Conservation (phyloP, 305 asterid genomes). For the Solanum hybrid region DNA sequence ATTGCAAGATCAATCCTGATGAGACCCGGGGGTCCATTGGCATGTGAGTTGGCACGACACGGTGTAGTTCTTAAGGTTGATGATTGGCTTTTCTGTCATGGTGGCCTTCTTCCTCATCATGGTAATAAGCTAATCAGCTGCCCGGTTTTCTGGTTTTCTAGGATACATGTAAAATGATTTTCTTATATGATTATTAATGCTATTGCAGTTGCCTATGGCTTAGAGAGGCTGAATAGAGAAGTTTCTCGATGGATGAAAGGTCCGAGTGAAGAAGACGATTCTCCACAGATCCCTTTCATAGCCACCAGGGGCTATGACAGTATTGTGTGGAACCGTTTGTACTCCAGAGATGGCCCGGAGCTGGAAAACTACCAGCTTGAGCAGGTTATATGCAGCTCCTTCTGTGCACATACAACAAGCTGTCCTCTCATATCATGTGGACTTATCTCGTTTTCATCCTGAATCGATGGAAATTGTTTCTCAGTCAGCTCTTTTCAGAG, state of each 20-base stretch:
- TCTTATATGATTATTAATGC: neutral
- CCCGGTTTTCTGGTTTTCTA: neutral
- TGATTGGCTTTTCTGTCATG: slow-evolving; percentile 96
- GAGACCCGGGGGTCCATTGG: slow-evolving; percentile 88
- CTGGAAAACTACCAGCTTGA: slow-evolving; percentile 54
- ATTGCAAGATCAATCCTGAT: slow-evolving; percentile 83
- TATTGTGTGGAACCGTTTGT: slow-evolving; percentile 94
- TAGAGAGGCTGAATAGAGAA: slow-evolving; percentile 72
- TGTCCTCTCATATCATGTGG: neutral
- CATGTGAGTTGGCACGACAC: slow-evolving; percentile 70
- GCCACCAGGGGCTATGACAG: slow-evolving; percentile 94
- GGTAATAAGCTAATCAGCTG: slow-evolving; percentile 31
- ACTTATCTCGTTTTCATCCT: neutral
- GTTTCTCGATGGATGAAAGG: slow-evolving; percentile 91
- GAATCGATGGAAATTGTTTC: neutral
- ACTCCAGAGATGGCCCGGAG: slow-evolving; percentile 59
- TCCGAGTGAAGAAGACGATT: slow-evolving; percentile 28
- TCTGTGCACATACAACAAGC: neutral
- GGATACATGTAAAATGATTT: neutral
- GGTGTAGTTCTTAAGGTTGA: slow-evolving; percentile 78
- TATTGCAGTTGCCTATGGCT: slow-evolving; percentile 72
- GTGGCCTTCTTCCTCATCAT: slow-evolving; percentile 97
- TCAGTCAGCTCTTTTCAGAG: neutral
- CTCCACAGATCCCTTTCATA: slow-evolving; percentile 53
- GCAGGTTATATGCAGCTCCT: slow-evolving; percentile 32